Percentiles rank a stretch among this genome's conserved stretches.
Conservation (phyloP, 2,329 filamentous ascomycete species). For the Penicillium sp. region DNA sequence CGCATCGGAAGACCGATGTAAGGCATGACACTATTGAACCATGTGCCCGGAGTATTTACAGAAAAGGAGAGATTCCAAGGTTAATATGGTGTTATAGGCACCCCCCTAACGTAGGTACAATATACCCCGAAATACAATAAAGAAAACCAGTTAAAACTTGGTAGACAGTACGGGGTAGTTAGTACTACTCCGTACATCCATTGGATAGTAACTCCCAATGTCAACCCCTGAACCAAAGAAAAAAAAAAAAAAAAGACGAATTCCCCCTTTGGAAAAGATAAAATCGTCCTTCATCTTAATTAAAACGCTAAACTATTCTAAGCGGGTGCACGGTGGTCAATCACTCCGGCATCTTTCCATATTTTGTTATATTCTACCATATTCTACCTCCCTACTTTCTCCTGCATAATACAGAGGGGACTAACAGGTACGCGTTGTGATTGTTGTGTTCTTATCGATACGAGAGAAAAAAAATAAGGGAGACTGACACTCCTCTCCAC, state of each 20-base stretch:
- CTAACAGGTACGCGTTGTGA: background rate
- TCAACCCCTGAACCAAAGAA: constrained; percentile 7
- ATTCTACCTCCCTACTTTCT: constrained; percentile 13
- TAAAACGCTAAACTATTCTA: constrained; percentile 20
- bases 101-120: background rate
- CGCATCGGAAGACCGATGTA: background rate
- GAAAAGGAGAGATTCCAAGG: background rate
- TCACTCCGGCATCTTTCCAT: constrained; percentile 15
- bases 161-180: background rate
- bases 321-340: constrained; percentile 20
- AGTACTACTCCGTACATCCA: too few relatives aligned
- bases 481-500: constrained; percentile 15
- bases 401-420: background rate
- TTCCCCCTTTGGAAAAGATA: background rate
- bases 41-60: constrained; percentile 8
- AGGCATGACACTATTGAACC: constrained; percentile 5
- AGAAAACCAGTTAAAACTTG: background rate
- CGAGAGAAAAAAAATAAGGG: constrained; percentile 1
- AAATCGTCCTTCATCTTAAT: constrained; percentile 27
- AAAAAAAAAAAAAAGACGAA: background rate
- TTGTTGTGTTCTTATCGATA: constrained; percentile 1
- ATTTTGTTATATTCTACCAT: background rate
- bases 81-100: background rate
- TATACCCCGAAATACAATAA: background rate
- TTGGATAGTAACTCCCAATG: background rate